Evolutionary conservation across 805 yeast species (phyloP), one percentile per base, ranked within the genome.

Genomic region (Lipomyces sp.): DNA sequence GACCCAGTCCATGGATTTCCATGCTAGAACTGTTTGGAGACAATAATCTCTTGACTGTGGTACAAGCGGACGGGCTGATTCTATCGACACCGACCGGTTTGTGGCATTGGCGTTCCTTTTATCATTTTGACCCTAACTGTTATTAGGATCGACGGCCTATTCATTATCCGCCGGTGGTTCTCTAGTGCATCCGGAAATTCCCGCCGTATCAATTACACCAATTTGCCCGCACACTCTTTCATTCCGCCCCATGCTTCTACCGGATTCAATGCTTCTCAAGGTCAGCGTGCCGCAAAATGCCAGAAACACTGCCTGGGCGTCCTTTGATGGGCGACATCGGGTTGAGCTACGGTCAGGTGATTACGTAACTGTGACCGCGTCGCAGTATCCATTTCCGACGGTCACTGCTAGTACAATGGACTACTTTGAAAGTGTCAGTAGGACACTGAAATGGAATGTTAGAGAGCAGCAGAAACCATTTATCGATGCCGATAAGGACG

Each of bases 131-230:
- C 1, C 15, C 34, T 51, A 51, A 51, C n/a, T 29, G n/a, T 29
- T 3, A 3, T 3, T 24, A 51, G 98, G 98, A 0, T 92, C 97
- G 1, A 93, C 98, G 0, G 98, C 98, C 0, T 93, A 93, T 77
- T 92, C 97, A 1, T 81, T 94, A 60, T 89, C 96, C 55, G 98
- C 98, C 0, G 98, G 98, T 13, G 98, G 98, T 0, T 89, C 97
- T 0, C 82, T 94, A 59, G 97, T 94, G 3, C 97, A 93, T 73
- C 98, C 98, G 0, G 92, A 91, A 39, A 96, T 94, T 15, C 89
- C 92, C 67, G 97, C 97, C 8, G 90, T 93, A 37, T 87, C 92
- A 64, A 92, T 94, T 5, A 92, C 98, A 0, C 98, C 98, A 0
- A 92, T 94, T 66, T 94, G 98, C 76, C 98, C 98, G 0, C 98